These are phyloP conservation scores for Didymella arachidicola DNA, from an alignment of 2,329 filamentous ascomycete genomes.

Conservation along the genomic window DNA sequence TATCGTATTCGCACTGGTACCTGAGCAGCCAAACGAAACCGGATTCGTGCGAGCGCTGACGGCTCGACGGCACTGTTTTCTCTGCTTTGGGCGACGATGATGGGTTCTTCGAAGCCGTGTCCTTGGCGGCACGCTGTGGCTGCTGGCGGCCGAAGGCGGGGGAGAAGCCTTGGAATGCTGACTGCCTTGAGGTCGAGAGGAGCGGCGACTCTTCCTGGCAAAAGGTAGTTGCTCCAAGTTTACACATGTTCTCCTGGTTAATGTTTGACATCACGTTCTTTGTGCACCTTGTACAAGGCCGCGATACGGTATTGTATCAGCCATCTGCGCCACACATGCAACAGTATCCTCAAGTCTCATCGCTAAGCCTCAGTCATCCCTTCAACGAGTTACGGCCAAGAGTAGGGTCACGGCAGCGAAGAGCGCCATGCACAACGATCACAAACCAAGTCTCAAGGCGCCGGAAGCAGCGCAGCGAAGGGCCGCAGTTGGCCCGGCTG, in stretches of 20 bases:
- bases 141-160: conserved; percentile 19
- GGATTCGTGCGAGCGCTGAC: conserved; percentile 25
- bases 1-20: conserved; percentile 28
- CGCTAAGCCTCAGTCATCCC: conserved; percentile 12
- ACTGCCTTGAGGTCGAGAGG: conserved; percentile 1
- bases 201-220: background rate
- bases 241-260: background rate
- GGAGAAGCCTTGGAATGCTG: conserved; percentile 24
- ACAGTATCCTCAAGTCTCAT: background rate
- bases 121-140: conserved; percentile 27
- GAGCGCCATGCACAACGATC: background rate
- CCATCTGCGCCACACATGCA: conserved; percentile 9
- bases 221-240: background rate
- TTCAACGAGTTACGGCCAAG: background rate
- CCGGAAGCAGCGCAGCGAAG: conserved; percentile 10
- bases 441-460: conserved; percentile 2
- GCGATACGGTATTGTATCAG: conserved; percentile 8
- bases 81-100: conserved; percentile 28
- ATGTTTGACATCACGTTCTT: background rate
- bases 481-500: conserved; percentile 14
- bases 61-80: conserved; percentile 26
- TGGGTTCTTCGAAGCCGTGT: conserved; percentile 26
- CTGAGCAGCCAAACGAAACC: conserved; percentile 30
- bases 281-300: conserved; percentile 3
- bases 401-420: background rate